Percentiles rank a stretch among this genome's conserved stretches.
Evolutionary conservation across 129 eudicot genomes (phyloP).

Genomic region (Lactuca sativa): DNA sequence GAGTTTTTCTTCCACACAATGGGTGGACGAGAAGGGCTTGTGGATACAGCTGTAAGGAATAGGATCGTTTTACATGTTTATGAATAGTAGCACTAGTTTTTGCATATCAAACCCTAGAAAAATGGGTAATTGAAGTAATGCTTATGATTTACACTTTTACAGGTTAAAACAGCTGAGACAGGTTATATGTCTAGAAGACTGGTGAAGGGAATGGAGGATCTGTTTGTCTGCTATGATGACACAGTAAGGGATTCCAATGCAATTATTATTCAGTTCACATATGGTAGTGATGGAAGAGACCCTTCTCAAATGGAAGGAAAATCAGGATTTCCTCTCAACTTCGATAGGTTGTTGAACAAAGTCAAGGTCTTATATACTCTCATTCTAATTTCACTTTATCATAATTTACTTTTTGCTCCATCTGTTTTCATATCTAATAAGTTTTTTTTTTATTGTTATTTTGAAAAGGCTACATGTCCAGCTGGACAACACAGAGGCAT

Average conservation of each 20-base stretch:
- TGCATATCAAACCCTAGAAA: no score
- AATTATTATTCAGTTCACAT: slow-evolving; percentile 74
- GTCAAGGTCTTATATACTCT: slow-evolving; percentile 56
- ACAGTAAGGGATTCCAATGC: slow-evolving; percentile 89
- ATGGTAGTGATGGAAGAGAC: slow-evolving; percentile 96
- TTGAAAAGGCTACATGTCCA: slow-evolving; percentile 83
- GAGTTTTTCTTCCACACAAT: slow-evolving; percentile 98
- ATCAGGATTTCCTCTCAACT: slow-evolving; percentile 74
- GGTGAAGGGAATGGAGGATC: slow-evolving; percentile 85
- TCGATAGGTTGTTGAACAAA: slow-evolving; percentile 75
- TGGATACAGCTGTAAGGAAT: slow-evolving; percentile 85
- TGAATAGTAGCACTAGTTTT: no score
- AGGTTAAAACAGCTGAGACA: slow-evolving; percentile 99
- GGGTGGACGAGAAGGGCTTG: slow-evolving; percentile 99
- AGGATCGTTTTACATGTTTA: no score
- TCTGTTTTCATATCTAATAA: no score
- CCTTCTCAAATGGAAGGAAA: slow-evolving; percentile 94
- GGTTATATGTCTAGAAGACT: slow-evolving; percentile 97
- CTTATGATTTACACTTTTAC: slow-evolving; percentile 16
- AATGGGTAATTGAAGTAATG: no score
- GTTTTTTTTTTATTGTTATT: neutral
- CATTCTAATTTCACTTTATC: slow-evolving; percentile 11
- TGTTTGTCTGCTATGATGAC: slow-evolving; percentile 70
- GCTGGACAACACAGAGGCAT: slow-evolving; percentile 51
- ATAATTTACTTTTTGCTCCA: neutral